A percentile compares a stretch with the other conserved stretches of the same genome.
phyloP scores from a whole-genome alignment of 2,329 filamentous ascomycete genomes.

The Epichloe coenophiala region DNA sequence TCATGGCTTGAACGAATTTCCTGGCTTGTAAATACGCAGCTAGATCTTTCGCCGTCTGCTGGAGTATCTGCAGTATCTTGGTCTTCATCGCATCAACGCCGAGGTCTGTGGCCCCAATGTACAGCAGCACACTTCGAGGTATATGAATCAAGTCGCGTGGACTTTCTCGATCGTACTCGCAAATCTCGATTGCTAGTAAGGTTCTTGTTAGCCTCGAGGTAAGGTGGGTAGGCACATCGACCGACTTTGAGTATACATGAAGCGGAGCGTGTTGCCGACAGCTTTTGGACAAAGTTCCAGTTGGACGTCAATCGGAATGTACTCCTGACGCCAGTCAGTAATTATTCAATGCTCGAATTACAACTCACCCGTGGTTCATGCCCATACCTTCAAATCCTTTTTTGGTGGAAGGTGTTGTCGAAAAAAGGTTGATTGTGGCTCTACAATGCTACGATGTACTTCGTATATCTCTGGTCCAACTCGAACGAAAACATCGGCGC shows the following conservation, averaged over 20 bases:
- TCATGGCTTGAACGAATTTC: slow-evolving; percentile 8
- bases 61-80: slow-evolving; percentile 15
- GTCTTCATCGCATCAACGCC: slow-evolving; percentile 15
- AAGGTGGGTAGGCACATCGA: background rate
- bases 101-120: slow-evolving; percentile 18
- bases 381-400: slow-evolving; percentile 9
- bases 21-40: slow-evolving; percentile 9
- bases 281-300: slow-evolving; percentile 13
- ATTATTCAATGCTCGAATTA: background rate
- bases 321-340: slow-evolving; percentile 12
- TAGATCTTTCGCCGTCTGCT: slow-evolving; percentile 14
- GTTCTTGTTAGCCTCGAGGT: background rate
- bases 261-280: slow-evolving; percentile 19
- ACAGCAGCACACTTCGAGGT: slow-evolving; percentile 19
- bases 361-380: background rate
- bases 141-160: slow-evolving; percentile 18
- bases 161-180: slow-evolving; percentile 11
- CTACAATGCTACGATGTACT: slow-evolving; percentile 23
- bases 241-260: slow-evolving; percentile 22
- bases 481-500: slow-evolving; percentile 19
- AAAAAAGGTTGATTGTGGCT: slow-evolving; percentile 20
- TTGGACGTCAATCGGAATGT: slow-evolving; percentile 13
- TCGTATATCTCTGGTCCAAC: slow-evolving; percentile 12
- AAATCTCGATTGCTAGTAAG: slow-evolving; percentile 6
- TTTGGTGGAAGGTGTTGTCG: slow-evolving; percentile 18